Evolutionary conservation across 2,329 filamentous ascomycete genomes (phyloP), one percentile per base, ranked within the genome.

Genomic region (Colletotrichum graminicola): DNA sequence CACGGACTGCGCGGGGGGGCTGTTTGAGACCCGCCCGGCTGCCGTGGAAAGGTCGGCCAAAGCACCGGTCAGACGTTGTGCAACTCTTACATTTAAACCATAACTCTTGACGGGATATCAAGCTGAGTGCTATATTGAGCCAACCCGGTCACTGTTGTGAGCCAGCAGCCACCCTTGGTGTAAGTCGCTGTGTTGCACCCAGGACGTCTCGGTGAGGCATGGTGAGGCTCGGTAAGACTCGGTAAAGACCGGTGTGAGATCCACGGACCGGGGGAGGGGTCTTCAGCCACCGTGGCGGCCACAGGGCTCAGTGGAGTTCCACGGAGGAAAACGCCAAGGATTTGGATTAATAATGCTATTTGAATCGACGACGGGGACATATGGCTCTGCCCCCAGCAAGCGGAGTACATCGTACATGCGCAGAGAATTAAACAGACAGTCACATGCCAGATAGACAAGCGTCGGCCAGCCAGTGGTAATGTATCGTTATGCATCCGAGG

Each of bases 261-360:
- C 23, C 47, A 16, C 23, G 23, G 26, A 47, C 4, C 18, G 47
- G 41, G 45, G n/a, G 60, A 32, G 36, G 7, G 5, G 23, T 29
- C 18, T 41, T 47, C 39, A 66, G 63, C 63, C 63, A 66, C 63
- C 63, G 62, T 57, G 62, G 62, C 49, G 47, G 29, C 26, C 23
- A 4, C 11, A 41, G 52, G 7, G n/a, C 49, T 59, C 62, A 45
- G 54, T 62, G 66, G 66, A 65, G 45, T 66, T 69, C 62, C 67
- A 47, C 47, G 67, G 67, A 60, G 62, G 45, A 64, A 57, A 57
- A 57, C 23, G 51, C 51, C 66, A 51, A 39, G 51, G 43, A 49
- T 54, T 11, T 3, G 32, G 36, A 70, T 70, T 70, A 66, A 59
- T 70, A 60, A 70, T 70, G 32, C 43, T 1, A 2, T 4, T 21